Base-by-base conservation (phyloP, 768 basidiomycete species). In the Boletus coccyginus region DNA sequence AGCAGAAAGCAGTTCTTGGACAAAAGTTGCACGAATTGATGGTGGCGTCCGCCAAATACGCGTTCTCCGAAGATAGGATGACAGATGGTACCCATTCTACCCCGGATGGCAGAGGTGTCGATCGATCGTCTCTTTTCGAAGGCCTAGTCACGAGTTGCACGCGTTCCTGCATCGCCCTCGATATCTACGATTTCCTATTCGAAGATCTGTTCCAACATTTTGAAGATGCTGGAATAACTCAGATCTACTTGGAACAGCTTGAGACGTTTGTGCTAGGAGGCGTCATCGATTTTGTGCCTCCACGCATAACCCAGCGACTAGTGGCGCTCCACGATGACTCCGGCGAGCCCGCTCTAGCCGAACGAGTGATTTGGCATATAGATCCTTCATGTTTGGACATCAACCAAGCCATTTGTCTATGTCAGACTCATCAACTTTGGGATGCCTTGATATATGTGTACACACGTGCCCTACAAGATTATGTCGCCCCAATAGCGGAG, bases 381-480 rank as follows among this genome's bases (percentile, higher is more conserved):
- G 92, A 97, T 62, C 94, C 96, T 1, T 74, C 82, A 3, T 92
- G 87, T 62, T 74, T 99, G 56, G 97, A 99, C 66, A 86, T 98
- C 73, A 91, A 98, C 66, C 96, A 98, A 73, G 88, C 89, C 6
- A 89, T 98, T 61, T 79, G 72, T 27, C 78, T 99, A 6, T 99
- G 97, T 66, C 88, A 93, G 70, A 79, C 73, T 55, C 82, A 94
- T 66, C 80, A 80, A 29, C 82, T 98, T 6, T 97, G 93, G 75
- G 96, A 98, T 64, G 94, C 96, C 0, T 81, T 98, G 55, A 88
- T 96, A 55, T 95, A 97, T 69, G 87, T 98, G 38, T 96, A 95
- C 70, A 96, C 89, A 11, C 83, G 88, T 45, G 92, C 94, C 4
- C 73, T 99, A 62, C 80, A 77, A 57, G 97, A 99, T 68, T 97